phyloP scores from a whole-genome alignment of 371 early-diverging fungal species.

The Apophysomyces variabilis region DNA sequence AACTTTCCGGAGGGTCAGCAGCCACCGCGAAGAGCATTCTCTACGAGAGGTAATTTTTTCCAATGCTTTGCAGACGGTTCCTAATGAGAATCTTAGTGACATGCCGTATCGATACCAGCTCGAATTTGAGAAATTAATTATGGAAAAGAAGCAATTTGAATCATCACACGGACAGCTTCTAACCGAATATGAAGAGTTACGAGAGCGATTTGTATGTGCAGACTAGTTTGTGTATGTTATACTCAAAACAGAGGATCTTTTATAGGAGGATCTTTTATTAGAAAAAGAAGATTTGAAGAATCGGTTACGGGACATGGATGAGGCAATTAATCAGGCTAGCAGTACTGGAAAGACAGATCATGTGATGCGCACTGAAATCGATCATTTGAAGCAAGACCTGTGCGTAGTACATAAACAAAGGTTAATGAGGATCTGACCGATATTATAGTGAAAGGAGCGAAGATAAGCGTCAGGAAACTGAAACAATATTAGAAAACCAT shows the following conservation, averaged over 20 bases:
- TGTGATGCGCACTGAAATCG: slow-evolving; percentile 87
- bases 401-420: slow-evolving; percentile 35
- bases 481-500: slow-evolving; percentile 65
- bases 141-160: slow-evolving; percentile 64
- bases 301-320: slow-evolving; percentile 76
- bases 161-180: slow-evolving; percentile 53
- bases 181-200: slow-evolving; percentile 56
- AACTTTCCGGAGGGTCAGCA: slow-evolving; percentile 36
- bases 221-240: not conserved
- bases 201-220: slow-evolving; percentile 62
- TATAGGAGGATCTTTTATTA: slow-evolving; percentile 65
- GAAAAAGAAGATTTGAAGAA: slow-evolving; percentile 70
- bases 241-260: not conserved
- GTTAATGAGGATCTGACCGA: not conserved
- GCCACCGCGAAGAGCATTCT: slow-evolving; percentile 27
- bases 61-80: not conserved
- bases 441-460: slow-evolving; percentile 73
- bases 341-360: slow-evolving; percentile 85
- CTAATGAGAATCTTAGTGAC: slow-evolving; percentile 21
- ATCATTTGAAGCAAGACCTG: slow-evolving; percentile 84
- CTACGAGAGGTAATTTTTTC: slow-evolving; percentile 23
- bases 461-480: slow-evolving; percentile 73
- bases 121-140: slow-evolving; percentile 46
- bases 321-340: slow-evolving; percentile 64
- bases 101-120: slow-evolving; percentile 47